Evolutionary conservation across 75 land plant genomes (phyloP).

Genomic region (Pinus tabuliformis): DNA sequence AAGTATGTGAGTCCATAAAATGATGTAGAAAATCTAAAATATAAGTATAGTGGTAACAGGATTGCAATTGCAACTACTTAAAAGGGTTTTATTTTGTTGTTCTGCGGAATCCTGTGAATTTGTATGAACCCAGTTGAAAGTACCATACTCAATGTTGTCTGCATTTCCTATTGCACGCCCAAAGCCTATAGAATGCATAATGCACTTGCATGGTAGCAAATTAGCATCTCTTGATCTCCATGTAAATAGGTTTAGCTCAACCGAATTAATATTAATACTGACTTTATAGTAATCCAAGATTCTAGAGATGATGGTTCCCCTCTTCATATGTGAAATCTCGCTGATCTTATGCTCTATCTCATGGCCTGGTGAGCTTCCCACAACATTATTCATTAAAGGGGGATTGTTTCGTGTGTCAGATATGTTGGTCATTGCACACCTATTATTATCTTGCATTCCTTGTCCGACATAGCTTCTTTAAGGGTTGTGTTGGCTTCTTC

Average conservation of each 20-base stretch:
- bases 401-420: slow-evolving; percentile 67
- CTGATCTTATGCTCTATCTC: slow-evolving; percentile 14
- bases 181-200: slow-evolving; percentile 56
- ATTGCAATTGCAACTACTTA: too few relatives aligned
- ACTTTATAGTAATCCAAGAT: slow-evolving; percentile 61
- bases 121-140: slow-evolving; percentile 5
- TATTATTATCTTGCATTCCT: slow-evolving; percentile 82
- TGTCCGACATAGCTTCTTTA: slow-evolving; percentile 85
- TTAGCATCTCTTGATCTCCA: slow-evolving; percentile 64
- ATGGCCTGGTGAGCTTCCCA: slow-evolving; percentile 14
- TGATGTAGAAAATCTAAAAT: too few relatives aligned
- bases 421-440: slow-evolving; percentile 76
- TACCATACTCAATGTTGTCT: slow-evolving; percentile 18
- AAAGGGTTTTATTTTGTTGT: slow-evolving; percentile 6
- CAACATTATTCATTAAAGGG: slow-evolving; percentile 37
- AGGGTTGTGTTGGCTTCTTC: too few relatives aligned
- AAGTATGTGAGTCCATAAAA: too few relatives aligned
- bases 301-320: slow-evolving; percentile 14
- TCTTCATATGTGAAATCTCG: slow-evolving; percentile 8
- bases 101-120: not conserved
- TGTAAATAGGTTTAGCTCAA: slow-evolving; percentile 66
- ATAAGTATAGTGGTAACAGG: too few relatives aligned
- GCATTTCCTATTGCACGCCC: slow-evolving; percentile 76
- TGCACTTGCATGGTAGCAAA: slow-evolving; percentile 93
- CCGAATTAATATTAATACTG: slow-evolving; percentile 49